These are phyloP conservation scores for Candida ovalis DNA, from an alignment of 805 yeast genomes.

Conservation along the genomic window DNA sequence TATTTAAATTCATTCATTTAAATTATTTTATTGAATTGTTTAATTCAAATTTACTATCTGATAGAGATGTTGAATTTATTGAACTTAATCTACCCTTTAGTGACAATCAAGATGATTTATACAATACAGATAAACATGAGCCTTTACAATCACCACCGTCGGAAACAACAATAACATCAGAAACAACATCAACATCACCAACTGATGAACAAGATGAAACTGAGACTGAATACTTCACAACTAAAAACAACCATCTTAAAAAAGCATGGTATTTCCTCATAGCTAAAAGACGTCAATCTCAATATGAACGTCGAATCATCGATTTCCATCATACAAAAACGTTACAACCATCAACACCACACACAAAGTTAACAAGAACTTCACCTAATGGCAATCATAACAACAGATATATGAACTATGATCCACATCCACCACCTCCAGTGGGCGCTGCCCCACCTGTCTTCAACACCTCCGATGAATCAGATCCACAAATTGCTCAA, in stretches of 20 bases:
- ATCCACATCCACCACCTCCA: background rate
- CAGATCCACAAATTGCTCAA: background rate
- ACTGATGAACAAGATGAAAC: too few species aligned
- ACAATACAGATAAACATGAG: background rate
- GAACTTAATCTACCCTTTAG: slow-evolving; percentile 31
- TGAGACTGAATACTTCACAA: background rate
- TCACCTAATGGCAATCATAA: background rate
- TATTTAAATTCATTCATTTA: slow-evolving; percentile 16
- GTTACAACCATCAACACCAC: background rate
- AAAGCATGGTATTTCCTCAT: slow-evolving; percentile 46
- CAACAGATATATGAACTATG: background rate
- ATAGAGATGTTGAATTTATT: slow-evolving; percentile 34
- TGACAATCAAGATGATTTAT: slow-evolving; percentile 13
- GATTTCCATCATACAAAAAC: slow-evolving; percentile 28
- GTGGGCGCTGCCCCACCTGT: slow-evolving; percentile 1
- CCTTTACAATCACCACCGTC: background rate
- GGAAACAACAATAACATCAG: background rate
- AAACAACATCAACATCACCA: too few species aligned
- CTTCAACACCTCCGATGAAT: background rate
- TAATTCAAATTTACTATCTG: slow-evolving; percentile 31
- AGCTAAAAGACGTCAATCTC: slow-evolving; percentile 45
- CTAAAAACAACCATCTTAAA: background rate
- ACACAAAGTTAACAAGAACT: background rate
- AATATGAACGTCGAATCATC: slow-evolving; percentile 44
- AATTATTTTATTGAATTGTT: slow-evolving; percentile 26